Base-by-base conservation (phyloP, 2,329 filamentous ascomycete species). In the Colletotrichum euphorbiae region DNA sequence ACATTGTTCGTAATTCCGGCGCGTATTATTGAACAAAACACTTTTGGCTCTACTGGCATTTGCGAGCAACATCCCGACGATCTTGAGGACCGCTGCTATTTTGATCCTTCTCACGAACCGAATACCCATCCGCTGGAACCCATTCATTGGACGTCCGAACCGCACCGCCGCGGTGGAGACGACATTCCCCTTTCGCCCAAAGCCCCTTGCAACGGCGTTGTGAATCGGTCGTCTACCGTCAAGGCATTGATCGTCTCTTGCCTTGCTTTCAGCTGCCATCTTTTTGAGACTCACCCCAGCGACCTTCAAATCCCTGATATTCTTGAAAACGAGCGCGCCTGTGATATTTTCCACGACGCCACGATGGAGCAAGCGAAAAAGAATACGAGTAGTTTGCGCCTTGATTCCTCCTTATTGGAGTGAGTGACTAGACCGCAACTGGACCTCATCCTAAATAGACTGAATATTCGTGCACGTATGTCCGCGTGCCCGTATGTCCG, bases 201-300 rank as follows among this genome's bases (percentile, higher is more conserved):
- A 15, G 5, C 40, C 38, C 64, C 62, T 40, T 38, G 64, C 17
- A 51, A 63, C 21, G 21, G 59, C 45, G 52, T 4, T 55, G 58
- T 21, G 24, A 24, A 5, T 24, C 43, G 21, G 43, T 13, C 19
- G 33, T 31, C 24, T n/a, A 56, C 58, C 4, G 11, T 43, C 51
- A 5, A 13, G 33, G 50, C 5, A 51, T 15, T 62, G 42, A 51
- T 64, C 45, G 43, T 19, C 52, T 45, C 45, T 64, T 46, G 52
- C 60, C 52, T 42, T 54, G 52, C 38, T 40, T 52, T 38, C 43
- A 57, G 64, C 64, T 57, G 15, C 40, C 17, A 43, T 45, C 38
- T 19, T 28, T 19, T 28, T 43, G 46, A 1, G 21, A 42, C 28
- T 4, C 6, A 15, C 17, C n/a, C 11, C 2, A 13, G 36, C 40